Evolutionary conservation across 352 stramenopile genomes (phyloP).

Genomic region (Vaucheria bursata): DNA sequence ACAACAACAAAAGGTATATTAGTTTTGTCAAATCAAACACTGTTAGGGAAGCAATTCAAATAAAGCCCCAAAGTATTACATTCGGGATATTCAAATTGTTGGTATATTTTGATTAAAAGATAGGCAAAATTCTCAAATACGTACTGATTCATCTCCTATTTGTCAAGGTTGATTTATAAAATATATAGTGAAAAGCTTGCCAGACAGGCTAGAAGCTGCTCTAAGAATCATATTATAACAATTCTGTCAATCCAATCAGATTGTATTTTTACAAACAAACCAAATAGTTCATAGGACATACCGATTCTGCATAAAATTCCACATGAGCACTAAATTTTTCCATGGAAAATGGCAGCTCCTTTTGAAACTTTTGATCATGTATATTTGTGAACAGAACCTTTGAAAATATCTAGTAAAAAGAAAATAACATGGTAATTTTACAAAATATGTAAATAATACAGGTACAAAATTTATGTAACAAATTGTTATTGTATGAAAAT

Average conservation of each 20-base stretch:
- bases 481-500: not conserved
- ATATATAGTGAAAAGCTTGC: not conserved
- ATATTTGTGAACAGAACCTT: conserved; percentile 72
- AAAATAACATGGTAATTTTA: not conserved
- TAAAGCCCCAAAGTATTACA: too few relatives aligned
- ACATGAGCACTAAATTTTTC: conserved; percentile 73
- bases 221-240: conserved; percentile 5
- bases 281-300: conserved; percentile 53
- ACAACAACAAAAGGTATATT: too few relatives aligned
- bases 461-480: not conserved
- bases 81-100: too few relatives aligned
- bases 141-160: not conserved
- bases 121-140: too few relatives aligned
- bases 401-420: conserved; percentile 50
- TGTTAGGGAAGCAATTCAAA: too few relatives aligned
- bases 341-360: conserved; percentile 63
- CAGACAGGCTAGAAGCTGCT: not conserved
- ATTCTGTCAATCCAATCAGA: not conserved
- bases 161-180: not conserved
- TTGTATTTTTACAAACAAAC: not conserved
- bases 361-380: conserved; percentile 57
- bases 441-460: not conserved
- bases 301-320: conserved; percentile 61
- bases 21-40: too few relatives aligned
- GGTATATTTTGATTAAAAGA: too few relatives aligned